Evolutionary conservation across 495 filamentous ascomycete species (phyloP), one percentile per base, ranked within the genome.

Genomic region (Trichocladium antarcticum): DNA sequence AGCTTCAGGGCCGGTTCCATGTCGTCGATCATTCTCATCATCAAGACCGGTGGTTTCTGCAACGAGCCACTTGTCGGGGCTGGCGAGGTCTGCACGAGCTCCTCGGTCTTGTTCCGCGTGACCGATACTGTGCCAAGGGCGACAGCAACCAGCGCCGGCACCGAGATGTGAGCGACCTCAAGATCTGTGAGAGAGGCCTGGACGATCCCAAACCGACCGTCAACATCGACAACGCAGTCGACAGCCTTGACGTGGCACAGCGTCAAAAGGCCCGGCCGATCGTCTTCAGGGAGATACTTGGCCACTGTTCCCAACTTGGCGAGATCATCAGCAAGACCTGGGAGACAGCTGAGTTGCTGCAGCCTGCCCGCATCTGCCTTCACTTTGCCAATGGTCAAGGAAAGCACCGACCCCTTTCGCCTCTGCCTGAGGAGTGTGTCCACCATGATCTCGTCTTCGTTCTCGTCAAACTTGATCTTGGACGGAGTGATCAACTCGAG

Each of bases 211-310:
- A 96, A 68, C 27, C 70, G 68, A 2, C 80, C 75, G 17, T 77
- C 74, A 34, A 88, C 49, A 37, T 81, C 74, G 14, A 84, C 66
- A 16, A 73, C 56, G 15, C 72, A 60, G 19, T 81, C 75, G 10
- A 88, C 50, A 7, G 79, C 72, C 39, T 79, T 74, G 35, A 95
- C 57, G n/a, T 77, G 65, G 9, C 74, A 69, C 14, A 97, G 67
- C 6, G 82, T 89, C 29, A 99, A 65, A 22, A 97, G 68, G 0
- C 93, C 93, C 12, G 93, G 93, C 0, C 92, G 80, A 52, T 96
- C 90, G 67, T 97, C 93, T 59, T 97, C 89, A 0, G 93, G 89
- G 5, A 99, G 72, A 58, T 97, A 96, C 58, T 95, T 96, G 11
- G 92, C 78, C 21, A 97, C 88, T 6, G 80, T 92, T 10, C 88